Base-by-base conservation (phyloP, 2,329 filamentous ascomycete species). In the Talaromyces sp. region DNA sequence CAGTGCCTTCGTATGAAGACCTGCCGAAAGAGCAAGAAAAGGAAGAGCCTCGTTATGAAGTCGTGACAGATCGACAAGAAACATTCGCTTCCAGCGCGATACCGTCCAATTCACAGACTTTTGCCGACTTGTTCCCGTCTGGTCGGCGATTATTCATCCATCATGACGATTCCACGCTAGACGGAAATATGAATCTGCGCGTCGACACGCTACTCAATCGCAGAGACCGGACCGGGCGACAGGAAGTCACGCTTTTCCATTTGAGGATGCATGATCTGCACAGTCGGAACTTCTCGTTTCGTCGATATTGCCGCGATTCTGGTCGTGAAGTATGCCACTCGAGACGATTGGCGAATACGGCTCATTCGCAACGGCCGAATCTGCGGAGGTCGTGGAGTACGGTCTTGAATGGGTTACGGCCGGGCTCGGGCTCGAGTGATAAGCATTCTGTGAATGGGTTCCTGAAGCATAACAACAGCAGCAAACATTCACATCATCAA, bases 101-200 rank as follows among this genome's bases (percentile, higher is more conserved):
- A 33, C 86, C 93, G 11, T 92, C 93, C 1, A 93, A 89, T 1
- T 90, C 94, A 3, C 84, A 89, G 65, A 89, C 93, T 70, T 98
- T 98, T 75, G 89, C 88, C 31, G 85, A 88, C 62, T 85, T 96
- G 62, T 99, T 97, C 76, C 94, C 95, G 11, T 96, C 93, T 9
- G 85, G 89, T 70, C 88, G 92, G 75, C 87, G 91, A 64, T 81
- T 98, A 61, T 87, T 87, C 41, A 92, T 99, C 73, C 88, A 90
- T 33, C 94, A 98, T 75, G 95, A 98, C 75, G 92, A 97, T 77
- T 87, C 91, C 58, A 95, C 93, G 0, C 79, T 89, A 3, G 94
- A 99, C 75, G 94, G 94, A 41, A 97, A 97, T 82, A 96, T 97
- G 92, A 98, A 98, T 75, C 84, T 99, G 65, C 89, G 93, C 37